phyloP scores from a whole-genome alignment of 2,329 filamentous ascomycete species.

The Trichoderma sp. region DNA sequence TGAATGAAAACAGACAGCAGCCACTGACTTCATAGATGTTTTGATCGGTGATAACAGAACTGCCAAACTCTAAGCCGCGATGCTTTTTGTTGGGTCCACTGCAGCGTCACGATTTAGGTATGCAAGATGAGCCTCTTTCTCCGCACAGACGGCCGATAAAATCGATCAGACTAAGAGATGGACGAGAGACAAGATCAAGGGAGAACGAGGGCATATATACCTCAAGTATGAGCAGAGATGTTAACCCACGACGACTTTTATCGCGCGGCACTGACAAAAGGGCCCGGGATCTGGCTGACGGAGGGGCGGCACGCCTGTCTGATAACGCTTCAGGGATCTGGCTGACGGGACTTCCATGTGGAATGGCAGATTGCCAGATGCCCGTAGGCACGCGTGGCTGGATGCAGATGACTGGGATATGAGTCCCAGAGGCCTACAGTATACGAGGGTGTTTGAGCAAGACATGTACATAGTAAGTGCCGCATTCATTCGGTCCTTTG shows the following conservation, averaged over 20 bases:
- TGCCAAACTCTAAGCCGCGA: slow-evolving; percentile 2
- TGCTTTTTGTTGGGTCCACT: slow-evolving; percentile 19
- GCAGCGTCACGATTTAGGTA: not conserved
- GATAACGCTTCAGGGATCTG: slow-evolving; percentile 9
- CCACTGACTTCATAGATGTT: not conserved
- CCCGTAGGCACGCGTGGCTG: too few relatives aligned
- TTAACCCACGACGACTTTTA: not conserved
- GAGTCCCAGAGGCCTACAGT: too few relatives aligned
- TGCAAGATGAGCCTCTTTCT: not conserved
- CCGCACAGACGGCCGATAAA: not conserved
- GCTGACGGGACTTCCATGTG: slow-evolving; percentile 4
- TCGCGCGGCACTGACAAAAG: not conserved
- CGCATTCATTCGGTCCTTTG: not conserved
- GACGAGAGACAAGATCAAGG: not conserved
- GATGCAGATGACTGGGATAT: too few relatives aligned
- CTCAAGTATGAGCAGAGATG: not conserved
- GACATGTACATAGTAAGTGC: not conserved
- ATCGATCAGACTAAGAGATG: not conserved
- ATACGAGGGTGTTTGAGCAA: not conserved
- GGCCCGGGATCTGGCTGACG: not conserved
- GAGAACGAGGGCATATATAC: not conserved
- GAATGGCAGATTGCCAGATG: not conserved
- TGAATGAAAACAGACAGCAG: not conserved
- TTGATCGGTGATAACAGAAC: not conserved
- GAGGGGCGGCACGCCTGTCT: not conserved